phyloP scores from a whole-genome alignment of 148 eudicot genomes.

The Persicaria maculosa region DNA sequence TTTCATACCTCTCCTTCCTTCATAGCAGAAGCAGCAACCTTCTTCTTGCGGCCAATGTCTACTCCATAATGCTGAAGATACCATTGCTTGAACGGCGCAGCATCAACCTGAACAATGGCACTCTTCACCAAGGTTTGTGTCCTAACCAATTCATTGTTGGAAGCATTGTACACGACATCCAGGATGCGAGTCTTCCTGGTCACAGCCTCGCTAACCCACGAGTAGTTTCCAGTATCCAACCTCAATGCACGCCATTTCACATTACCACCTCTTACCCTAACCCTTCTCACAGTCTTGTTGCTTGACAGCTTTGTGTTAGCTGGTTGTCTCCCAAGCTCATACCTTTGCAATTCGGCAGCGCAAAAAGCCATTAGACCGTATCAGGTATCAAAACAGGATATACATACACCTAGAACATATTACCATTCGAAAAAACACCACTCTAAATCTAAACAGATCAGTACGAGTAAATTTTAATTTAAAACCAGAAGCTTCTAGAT shows the following conservation, averaged over 20 bases:
- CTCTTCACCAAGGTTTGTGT: slow-evolving; percentile 27
- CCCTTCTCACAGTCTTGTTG: slow-evolving; percentile 26
- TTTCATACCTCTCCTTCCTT: slow-evolving; percentile 18
- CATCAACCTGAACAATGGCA: too few species aligned
- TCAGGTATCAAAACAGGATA: background rate
- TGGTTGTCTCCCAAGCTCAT: slow-evolving; percentile 32
- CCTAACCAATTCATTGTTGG: slow-evolving; percentile 28
- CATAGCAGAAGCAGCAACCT: slow-evolving; percentile 14
- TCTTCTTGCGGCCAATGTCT: slow-evolving; percentile 28
- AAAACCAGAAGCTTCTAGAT: background rate
- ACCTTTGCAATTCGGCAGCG: slow-evolving; percentile 14
- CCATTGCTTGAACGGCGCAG: slow-evolving; percentile 28
- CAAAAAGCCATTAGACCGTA: background rate
- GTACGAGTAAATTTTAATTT: background rate
- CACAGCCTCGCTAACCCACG: slow-evolving; percentile 33
- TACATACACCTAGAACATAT: too few species aligned
- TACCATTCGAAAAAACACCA: too few species aligned
- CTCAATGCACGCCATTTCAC: slow-evolving; percentile 33
- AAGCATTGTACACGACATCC: slow-evolving; percentile 29
- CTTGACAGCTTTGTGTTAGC: slow-evolving; percentile 29
- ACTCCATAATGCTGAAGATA: slow-evolving; percentile 27
- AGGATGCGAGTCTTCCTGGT: slow-evolving; percentile 26
- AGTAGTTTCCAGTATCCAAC: slow-evolving; percentile 29
- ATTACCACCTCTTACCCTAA: slow-evolving; percentile 29
- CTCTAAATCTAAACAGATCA: background rate